Conservation (phyloP, 2,329 filamentous ascomycete genomes). For the Aureobasidium zeae region DNA sequence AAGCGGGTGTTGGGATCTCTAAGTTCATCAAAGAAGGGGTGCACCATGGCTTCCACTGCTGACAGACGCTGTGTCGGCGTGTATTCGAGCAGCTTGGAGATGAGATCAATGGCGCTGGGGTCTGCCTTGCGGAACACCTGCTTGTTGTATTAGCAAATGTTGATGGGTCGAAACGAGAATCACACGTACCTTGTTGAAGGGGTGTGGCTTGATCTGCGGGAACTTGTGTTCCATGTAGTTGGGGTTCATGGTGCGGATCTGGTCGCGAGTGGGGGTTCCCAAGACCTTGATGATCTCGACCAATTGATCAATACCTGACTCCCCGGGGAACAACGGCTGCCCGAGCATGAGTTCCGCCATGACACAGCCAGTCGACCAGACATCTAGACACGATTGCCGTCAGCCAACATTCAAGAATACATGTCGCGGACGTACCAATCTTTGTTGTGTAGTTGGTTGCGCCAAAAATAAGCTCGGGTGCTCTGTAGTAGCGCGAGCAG, state of each 20-base stretch:
- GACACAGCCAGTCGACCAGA: conserved; percentile 98
- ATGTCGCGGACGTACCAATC: conserved; percentile 66
- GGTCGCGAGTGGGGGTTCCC: conserved; percentile 90
- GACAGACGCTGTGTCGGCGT: conserved; percentile 91
- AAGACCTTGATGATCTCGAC: conserved; percentile 99
- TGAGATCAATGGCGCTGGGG: conserved; percentile 84
- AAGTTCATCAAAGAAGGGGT: conserved; percentile 97
- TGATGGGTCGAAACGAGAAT: conserved; percentile 7
- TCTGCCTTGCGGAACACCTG: conserved; percentile 95
- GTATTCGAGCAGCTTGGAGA: conserved; percentile 89
- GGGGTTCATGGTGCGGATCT: conserved; percentile 99
- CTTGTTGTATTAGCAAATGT: neutral
- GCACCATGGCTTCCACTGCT: conserved; percentile 92
- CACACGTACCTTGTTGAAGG: conserved; percentile 72
- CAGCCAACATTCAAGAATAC: neutral
- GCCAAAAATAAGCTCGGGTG: conserved; percentile 95
- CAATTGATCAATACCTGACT: conserved; percentile 96
- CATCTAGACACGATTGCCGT: conserved; percentile 50
- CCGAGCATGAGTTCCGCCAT: conserved; percentile 99
- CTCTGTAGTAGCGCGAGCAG: conserved; percentile 96
- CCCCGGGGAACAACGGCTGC: conserved; percentile 92
- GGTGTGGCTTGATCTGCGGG: conserved; percentile 98
- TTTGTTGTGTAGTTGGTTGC: conserved; percentile 99
- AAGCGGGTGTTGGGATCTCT: conserved; percentile 83
- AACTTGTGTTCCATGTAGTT: conserved; percentile 99